phyloP scores from a whole-genome alignment of 2,329 filamentous ascomycete species.

The Biscogniauxia mediterranea region DNA sequence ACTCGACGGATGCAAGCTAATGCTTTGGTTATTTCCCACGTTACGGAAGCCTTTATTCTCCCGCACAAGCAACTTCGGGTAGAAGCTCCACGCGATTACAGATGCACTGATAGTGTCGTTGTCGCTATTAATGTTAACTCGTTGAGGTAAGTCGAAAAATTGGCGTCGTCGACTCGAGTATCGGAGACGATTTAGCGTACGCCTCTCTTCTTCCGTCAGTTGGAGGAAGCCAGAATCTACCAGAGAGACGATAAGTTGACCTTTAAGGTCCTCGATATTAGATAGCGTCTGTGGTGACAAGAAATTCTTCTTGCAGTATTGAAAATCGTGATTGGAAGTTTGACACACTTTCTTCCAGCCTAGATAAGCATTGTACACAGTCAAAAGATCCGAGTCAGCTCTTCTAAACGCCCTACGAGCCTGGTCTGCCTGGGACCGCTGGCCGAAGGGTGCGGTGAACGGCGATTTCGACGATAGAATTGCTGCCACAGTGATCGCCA shows the following conservation, averaged over 20 bases:
- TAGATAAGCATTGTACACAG: constrained; percentile 89
- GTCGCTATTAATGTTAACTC: constrained; percentile 71
- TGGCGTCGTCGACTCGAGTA: constrained; percentile 64
- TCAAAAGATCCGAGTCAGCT: constrained; percentile 88
- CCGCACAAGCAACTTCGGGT: constrained; percentile 83
- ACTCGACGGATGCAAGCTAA: constrained; percentile 82
- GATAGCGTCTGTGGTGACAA: constrained; percentile 82
- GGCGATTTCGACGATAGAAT: constrained; percentile 94
- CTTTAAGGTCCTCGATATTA: constrained; percentile 95
- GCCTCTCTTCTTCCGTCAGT: constrained; percentile 70
- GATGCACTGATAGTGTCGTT: constrained; percentile 78
- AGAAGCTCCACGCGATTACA: constrained; percentile 91
- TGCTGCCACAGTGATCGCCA: constrained; percentile 85
- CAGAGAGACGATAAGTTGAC: constrained; percentile 80
- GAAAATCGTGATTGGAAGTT: constrained; percentile 71
- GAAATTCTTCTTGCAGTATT: constrained; percentile 94
- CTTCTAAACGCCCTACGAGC: constrained; percentile 76
- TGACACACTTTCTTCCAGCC: constrained; percentile 84
- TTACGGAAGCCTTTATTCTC: constrained; percentile 87
- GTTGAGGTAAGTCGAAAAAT: constrained; percentile 80
- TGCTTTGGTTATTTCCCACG: constrained; percentile 86
- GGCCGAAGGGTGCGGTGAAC: constrained; percentile 83
- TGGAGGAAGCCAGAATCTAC: constrained; percentile 82
- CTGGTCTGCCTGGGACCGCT: constrained; percentile 77
- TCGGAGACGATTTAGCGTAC: constrained; percentile 65